Evolutionary conservation across 2,329 filamentous ascomycete species (phyloP).

Genomic region (Ilyonectria robusta): DNA sequence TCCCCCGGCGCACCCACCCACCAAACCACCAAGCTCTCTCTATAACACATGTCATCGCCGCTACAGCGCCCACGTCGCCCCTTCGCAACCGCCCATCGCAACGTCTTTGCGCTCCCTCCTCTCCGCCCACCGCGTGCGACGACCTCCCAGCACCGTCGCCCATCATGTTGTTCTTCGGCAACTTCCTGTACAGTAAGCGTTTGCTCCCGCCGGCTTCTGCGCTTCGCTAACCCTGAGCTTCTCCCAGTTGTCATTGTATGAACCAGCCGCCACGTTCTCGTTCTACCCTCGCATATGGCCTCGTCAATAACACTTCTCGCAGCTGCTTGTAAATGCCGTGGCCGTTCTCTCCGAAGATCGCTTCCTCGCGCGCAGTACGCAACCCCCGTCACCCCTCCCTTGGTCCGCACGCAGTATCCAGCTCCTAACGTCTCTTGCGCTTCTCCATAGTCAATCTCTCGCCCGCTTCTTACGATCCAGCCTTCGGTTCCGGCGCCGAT

Average conservation of each 20-base stretch:
- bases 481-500: slow-evolving; percentile 81
- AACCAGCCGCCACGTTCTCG: background rate
- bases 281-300: background rate
- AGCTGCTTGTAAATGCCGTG: slow-evolving; percentile 91
- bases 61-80: slow-evolving; percentile 25
- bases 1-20: slow-evolving; percentile 42
- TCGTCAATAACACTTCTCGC: slow-evolving; percentile 9
- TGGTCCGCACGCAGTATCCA: background rate
- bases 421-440: slow-evolving; percentile 29
- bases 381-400: background rate
- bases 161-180: slow-evolving; percentile 78
- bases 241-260: slow-evolving; percentile 70
- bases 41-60: slow-evolving; percentile 28
- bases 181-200: slow-evolving; percentile 74
- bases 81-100: slow-evolving; percentile 24
- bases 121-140: background rate
- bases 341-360: slow-evolving; percentile 95
- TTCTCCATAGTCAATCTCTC: slow-evolving; percentile 79
- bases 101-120: slow-evolving; percentile 10
- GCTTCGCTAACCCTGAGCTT: slow-evolving; percentile 30
- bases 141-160: slow-evolving; percentile 20
- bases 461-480: slow-evolving; percentile 76
- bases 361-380: slow-evolving; percentile 79
- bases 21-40: slow-evolving; percentile 7
- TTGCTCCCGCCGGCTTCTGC: background rate